phyloP scores from a whole-genome alignment of 2,329 filamentous ascomycete species.

The Fusarium agapanthi region DNA sequence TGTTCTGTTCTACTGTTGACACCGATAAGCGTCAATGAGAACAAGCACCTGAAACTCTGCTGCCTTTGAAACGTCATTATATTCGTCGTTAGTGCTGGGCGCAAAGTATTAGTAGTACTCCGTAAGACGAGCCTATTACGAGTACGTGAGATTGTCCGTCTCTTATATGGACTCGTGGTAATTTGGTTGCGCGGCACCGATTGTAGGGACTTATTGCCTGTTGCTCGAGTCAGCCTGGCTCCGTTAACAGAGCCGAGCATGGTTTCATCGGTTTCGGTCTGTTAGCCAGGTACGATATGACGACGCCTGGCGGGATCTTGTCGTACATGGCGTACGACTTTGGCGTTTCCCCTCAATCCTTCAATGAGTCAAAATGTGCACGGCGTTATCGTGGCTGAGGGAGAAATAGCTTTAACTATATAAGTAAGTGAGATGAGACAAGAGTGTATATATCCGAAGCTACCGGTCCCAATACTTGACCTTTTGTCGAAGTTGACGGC shows the following conservation, averaged over 20 bases:
- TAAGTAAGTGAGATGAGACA: background rate
- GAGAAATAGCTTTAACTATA: background rate
- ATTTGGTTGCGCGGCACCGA: conserved; percentile 12
- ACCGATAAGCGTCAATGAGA: background rate
- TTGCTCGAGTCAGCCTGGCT: conserved; percentile 23
- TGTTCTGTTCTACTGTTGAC: background rate
- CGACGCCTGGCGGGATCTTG: conserved; percentile 8
- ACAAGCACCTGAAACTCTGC: conserved; percentile 29
- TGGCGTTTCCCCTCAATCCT: background rate
- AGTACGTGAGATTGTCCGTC: background rate
- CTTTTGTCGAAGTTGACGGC: background rate
- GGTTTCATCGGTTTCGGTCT: background rate
- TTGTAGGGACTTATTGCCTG: conserved; percentile 5
- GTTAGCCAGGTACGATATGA: conserved; percentile 28
- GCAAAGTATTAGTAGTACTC: background rate
- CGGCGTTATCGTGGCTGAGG: background rate
- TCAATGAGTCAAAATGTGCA: background rate
- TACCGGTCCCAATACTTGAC: background rate
- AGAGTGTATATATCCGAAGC: conserved; percentile 1
- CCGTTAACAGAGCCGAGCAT: background rate
- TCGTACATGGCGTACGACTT: conserved; percentile 11
- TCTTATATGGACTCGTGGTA: background rate
- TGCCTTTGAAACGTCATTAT: conserved; percentile 18
- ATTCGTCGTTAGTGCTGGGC: background rate
- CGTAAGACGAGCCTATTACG: background rate